Conservation (phyloP, 306 rosid species). For the Luffa acutangula region DNA sequence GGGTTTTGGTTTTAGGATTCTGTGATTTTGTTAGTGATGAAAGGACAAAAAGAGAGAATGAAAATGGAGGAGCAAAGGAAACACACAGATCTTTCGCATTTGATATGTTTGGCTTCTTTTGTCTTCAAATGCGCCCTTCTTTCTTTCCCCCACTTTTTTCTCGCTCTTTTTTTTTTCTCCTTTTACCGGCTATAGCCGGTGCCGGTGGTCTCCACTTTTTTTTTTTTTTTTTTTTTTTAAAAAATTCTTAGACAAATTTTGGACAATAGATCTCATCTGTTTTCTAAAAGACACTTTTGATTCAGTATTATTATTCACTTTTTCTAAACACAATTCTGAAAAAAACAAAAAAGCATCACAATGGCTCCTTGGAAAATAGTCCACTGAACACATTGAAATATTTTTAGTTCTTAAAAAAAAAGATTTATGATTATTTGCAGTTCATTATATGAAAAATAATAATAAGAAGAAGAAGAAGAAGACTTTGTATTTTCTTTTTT, state of each 20-base stretch:
- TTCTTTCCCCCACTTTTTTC: not conserved
- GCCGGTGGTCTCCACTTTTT: not conserved
- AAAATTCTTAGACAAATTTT: not conserved
- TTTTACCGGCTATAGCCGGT: slow-evolving; percentile 4
- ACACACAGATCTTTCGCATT: slow-evolving; percentile 8
- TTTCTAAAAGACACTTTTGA: slow-evolving; percentile 2
- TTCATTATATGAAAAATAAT: not conserved
- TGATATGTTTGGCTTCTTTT: slow-evolving; percentile 1
- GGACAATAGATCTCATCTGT: slow-evolving; percentile 3
- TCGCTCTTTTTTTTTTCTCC: not conserved
- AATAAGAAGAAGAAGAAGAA: not conserved
- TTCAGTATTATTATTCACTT: slow-evolving; percentile 3
- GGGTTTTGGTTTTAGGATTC: not conserved
- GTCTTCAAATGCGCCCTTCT: not conserved
- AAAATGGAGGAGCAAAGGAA: not conserved
- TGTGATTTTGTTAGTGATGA: not conserved
- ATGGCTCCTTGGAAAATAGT: not conserved
- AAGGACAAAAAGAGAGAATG: slow-evolving; percentile 11
- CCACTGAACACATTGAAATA: not conserved
- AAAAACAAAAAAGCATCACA: not conserved
- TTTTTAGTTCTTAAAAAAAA: not conserved
- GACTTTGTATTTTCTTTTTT: too few species aligned
- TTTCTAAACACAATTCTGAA: not conserved
- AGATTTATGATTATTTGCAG: not conserved
- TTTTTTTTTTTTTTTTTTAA: too few species aligned